These are phyloP conservation scores for Aspergillus sojae DNA, from an alignment of 2,329 filamentous ascomycete genomes.

Conservation along the genomic window DNA sequence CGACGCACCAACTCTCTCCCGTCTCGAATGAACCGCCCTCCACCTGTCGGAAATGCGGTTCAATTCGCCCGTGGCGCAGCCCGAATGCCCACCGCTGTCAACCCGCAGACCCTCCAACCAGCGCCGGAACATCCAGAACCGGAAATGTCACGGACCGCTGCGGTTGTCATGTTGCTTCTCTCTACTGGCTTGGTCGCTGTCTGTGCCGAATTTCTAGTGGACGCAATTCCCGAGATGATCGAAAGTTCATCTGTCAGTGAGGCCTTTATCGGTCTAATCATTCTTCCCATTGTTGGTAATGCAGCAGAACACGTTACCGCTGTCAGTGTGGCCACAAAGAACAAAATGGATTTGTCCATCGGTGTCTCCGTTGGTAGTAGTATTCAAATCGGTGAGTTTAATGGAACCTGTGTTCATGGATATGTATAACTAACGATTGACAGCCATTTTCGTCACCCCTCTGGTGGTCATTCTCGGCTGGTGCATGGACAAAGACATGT, in stretches of 20 bases:
- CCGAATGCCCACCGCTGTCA: slow-evolving; percentile 25
- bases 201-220: slow-evolving; percentile 73
- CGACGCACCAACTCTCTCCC: slow-evolving; percentile 38
- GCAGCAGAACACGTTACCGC: slow-evolving; percentile 81
- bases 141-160: slow-evolving; percentile 59
- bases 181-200: slow-evolving; percentile 62
- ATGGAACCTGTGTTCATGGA: too few species aligned
- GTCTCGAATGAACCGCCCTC: slow-evolving; percentile 27
- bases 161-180: slow-evolving; percentile 57
- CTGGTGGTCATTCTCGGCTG: slow-evolving; percentile 77
- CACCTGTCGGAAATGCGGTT: slow-evolving; percentile 36
- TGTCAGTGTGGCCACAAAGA: slow-evolving; percentile 77
- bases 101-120: slow-evolving; percentile 16
- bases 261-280: slow-evolving; percentile 78
- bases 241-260: slow-evolving; percentile 62
- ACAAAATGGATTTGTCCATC: slow-evolving; percentile 83
- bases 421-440: slow-evolving; percentile 7
- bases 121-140: slow-evolving; percentile 23
- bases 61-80: slow-evolving; percentile 37
- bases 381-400: slow-evolving; percentile 66
- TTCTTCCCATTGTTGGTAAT: slow-evolving; percentile 81
- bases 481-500: slow-evolving; percentile 74
- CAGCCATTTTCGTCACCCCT: slow-evolving; percentile 74
- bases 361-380: slow-evolving; percentile 78
- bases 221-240: slow-evolving; percentile 71